These are phyloP conservation scores for Penicillium sp. DNA, from an alignment of 2,329 filamentous ascomycete genomes.

Conservation along the genomic window DNA sequence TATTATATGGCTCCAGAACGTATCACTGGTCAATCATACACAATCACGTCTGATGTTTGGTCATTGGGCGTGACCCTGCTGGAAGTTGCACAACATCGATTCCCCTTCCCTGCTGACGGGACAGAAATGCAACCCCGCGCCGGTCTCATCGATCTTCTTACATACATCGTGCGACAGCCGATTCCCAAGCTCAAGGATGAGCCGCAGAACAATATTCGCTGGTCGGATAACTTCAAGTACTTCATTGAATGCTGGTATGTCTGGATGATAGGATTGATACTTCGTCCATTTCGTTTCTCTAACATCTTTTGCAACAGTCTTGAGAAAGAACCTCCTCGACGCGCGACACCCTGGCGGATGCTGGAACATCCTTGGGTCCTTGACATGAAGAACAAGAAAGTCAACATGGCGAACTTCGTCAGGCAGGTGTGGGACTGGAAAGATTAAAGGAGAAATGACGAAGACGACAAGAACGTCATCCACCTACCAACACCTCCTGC, in stretches of 20 bases:
- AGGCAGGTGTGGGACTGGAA: conserved; percentile 98
- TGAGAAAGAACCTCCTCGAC: conserved; percentile 84
- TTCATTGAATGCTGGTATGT: conserved; percentile 97
- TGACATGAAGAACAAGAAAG: conserved; percentile 92
- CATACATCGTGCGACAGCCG: conserved; percentile 94
- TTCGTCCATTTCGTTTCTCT: conserved; percentile 20
- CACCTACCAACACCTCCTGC: neutral
- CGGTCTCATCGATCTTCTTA: conserved; percentile 90
- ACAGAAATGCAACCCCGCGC: conserved; percentile 93
- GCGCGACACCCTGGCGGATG: conserved; percentile 98
- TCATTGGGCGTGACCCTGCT: conserved; percentile 93
- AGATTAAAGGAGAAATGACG: conserved; percentile 50
- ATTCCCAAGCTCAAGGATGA: conserved; percentile 97
- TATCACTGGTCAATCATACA: conserved; percentile 96
- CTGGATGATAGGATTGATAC: neutral
- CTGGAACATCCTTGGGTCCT: conserved; percentile 98
- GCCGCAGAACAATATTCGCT: conserved; percentile 82
- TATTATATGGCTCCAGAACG: conserved; percentile 99
- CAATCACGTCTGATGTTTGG: conserved; percentile 98
- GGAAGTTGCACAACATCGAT: conserved; percentile 98
- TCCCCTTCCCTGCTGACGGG: conserved; percentile 96
- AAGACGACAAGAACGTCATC: neutral
- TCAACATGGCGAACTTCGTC: conserved; percentile 96
- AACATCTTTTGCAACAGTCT: conserved; percentile 61
- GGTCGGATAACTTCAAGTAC: conserved; percentile 98